Conservation (phyloP, 306 rosid species). For the Lathyrus tuberosus region DNA sequence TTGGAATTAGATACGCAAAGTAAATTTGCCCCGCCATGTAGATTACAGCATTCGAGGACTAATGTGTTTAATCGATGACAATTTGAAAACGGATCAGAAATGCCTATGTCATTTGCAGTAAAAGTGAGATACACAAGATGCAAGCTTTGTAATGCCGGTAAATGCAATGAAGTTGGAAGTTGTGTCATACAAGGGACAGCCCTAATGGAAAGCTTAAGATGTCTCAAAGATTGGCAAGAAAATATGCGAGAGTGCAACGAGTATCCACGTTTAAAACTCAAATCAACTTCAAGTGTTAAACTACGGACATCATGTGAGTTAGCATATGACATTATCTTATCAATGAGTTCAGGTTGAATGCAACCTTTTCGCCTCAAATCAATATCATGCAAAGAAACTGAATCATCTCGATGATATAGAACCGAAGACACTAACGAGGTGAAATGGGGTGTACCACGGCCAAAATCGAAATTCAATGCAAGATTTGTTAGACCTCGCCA, state of each 20-base stretch:
- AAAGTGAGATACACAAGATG: conserved; percentile 27
- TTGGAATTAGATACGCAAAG: conserved; percentile 34
- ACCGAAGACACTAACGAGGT: conserved; percentile 8
- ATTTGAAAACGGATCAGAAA: conserved; percentile 34
- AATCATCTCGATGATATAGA: background rate
- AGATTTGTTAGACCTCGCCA: conserved; percentile 14
- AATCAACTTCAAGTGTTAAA: conserved; percentile 16
- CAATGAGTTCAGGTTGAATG: conserved; percentile 7
- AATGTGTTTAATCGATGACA: conserved; percentile 32
- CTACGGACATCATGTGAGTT: conserved; percentile 10
- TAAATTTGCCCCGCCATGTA: background rate
- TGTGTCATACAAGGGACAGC: too few relatives aligned
- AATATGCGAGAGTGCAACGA: too few relatives aligned
- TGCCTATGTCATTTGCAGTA: background rate
- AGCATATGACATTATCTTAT: conserved; percentile 8
- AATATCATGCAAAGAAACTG: conserved; percentile 4
- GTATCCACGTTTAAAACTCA: background rate
- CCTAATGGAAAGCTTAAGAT: too few relatives aligned
- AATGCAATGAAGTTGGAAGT: too few relatives aligned
- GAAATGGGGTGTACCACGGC: too few relatives aligned
- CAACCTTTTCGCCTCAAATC: conserved; percentile 19
- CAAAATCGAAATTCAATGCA: background rate
- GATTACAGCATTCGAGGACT: conserved; percentile 18
- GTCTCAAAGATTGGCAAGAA: too few relatives aligned
- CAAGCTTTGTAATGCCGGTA: too few relatives aligned